Base-by-base conservation (phyloP, 192 early-diverging fungal genomes). In the Podila clonocystis region DNA sequence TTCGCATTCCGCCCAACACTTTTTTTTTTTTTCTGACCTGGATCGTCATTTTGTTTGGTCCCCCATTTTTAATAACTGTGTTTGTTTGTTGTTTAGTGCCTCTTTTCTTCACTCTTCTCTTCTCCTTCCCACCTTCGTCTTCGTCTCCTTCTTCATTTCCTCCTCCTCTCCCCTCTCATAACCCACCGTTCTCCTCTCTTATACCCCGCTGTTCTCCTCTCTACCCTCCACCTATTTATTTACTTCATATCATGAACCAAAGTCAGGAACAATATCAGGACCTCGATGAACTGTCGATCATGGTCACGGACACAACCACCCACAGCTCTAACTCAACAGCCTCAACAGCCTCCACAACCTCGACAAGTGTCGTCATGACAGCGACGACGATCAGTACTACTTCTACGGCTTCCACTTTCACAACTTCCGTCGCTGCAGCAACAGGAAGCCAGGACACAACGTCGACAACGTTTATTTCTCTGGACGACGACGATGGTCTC, bases 391-490 rank as follows among this genome's bases (percentile, higher is more conserved):
- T 45, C 7, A 50, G 48, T 5, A 36, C 45, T 9, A 33, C 38
- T 0, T 17, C 38, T 9, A 33, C 50, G 31, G 17, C 50, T 20
- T 17, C 55, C 3, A 45, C 36, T 33, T 15, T 49, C 17, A 48
- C 24, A 29, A 52, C 68, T n/a, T 22, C 68, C 7, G 55, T 45
- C 15, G 41, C 30, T 61, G 52, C 52, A 55, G 52, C n/a, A 55
- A 26, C n/a, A 55, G 52, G 11, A 20, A 12, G 26, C 22, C 30
- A 58, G 15, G 33, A 58, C 55, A 36, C 31, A 24, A 17, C 36
- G 5, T 20, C 52, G 9, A 55, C 52, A 26, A 55, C 22, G 8
- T 55, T 55, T 55, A n/a, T 55, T 55, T n/a, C 20, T 26, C 20
- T 33, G 9, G 20, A 58, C 15, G 50, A 28, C 34, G 19, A 2